Conservation (phyloP, 225 moss, liverwort and hornwort genomes). For the Rhytidiadelphus loreus region DNA sequence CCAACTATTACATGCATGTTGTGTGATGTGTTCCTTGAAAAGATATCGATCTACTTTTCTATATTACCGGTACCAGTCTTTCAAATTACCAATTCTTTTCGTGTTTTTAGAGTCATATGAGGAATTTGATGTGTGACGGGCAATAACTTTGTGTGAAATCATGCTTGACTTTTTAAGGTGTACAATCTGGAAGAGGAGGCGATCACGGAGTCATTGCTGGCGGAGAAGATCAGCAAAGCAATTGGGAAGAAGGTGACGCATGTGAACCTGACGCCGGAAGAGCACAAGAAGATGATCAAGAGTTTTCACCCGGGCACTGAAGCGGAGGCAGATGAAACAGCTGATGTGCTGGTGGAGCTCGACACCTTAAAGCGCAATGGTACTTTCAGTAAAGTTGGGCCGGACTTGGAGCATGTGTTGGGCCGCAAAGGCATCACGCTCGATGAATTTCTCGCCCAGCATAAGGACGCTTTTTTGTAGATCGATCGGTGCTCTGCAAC, state of each 20-base stretch:
- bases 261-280: background rate
- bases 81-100: background rate
- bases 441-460: background rate
- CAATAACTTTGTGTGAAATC: background rate
- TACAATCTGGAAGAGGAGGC: background rate
- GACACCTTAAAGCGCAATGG: background rate
- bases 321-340: background rate
- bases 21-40: background rate
- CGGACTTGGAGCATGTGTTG: conserved; percentile 9
- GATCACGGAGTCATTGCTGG: background rate
- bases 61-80: background rate
- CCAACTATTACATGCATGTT: background rate
- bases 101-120: too few relatives aligned
- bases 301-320: background rate
- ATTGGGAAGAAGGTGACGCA: conserved; percentile 2
- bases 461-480: background rate
- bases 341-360: background rate
- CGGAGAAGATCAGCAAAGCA: conserved; percentile 4
- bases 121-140: background rate
- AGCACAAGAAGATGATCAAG: background rate
- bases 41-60: background rate
- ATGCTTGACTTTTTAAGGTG: background rate
- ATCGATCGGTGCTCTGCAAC: background rate
- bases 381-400: background rate
- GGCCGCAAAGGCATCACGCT: conserved; percentile 14